Base-by-base conservation (phyloP, 2,329 filamentous ascomycete genomes). In the Fusarium piperis region DNA sequence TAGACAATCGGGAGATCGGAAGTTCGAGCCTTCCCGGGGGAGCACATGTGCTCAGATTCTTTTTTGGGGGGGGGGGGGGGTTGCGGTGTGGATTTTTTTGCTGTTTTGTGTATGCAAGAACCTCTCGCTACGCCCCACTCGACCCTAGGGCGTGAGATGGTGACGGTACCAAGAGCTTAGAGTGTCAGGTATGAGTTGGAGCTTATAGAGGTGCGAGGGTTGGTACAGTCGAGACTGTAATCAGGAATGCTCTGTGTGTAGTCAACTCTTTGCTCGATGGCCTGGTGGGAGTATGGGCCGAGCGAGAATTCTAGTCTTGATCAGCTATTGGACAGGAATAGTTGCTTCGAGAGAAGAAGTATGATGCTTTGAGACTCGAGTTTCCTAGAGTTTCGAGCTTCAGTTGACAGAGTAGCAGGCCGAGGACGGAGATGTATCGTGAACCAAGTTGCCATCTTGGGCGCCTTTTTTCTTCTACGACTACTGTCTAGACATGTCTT, bases 1-100 rank as follows among this genome's bases (percentile, higher is more conserved):
- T 44, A 73, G 72, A 71, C 72, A 73, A 76, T 76, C 74, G 74
- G 71, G 73, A 76, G 74, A 76, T 76, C 74, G 73, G 71, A 74
- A 76, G 74, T 76, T 76, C 74, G 74, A 76, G 67, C 74, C 74
- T 76, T 76, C 69, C 74, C 74, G 74, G 74, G 74, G 74, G 74
- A 76, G 68, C 20, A n/a, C 11, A 41, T 28, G 6, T 59, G 69
- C 65, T 62, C 32, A 12, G 20, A 18, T 51, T 23, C 5, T 44
- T 53, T 46, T 38, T 72, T 64, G 64, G 70, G 70, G 18, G n/a
- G n/a, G n/a, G n/a, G n/a, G n/a, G n/a, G n/a, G n/a, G n/a, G n/a
- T n/a, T 26, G 18, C 26, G 32, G 36, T 55, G 46, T 30, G 26
- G 11, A 30, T 51, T 63, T 48, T 58, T 58, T 51, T 57, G 28